Percentiles rank a stretch among this genome's conserved stretches.
These are phyloP conservation scores for Dendrobium officinale DNA, from an alignment of 106 monocot species.

Conservation along the genomic window DNA sequence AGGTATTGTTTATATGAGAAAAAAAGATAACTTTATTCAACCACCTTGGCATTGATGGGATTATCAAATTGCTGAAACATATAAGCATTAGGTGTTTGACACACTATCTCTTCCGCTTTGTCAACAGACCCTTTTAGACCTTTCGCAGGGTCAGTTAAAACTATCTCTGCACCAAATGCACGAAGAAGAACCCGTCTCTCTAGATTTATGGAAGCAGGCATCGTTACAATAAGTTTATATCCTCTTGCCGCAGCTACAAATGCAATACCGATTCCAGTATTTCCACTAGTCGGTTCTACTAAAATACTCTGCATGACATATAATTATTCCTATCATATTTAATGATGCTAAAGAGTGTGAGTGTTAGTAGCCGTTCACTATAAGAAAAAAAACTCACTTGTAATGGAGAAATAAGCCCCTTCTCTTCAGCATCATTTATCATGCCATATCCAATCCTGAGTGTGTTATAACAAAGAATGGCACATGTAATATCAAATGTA, in stretches of 20 bases:
- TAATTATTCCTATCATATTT: neutral
- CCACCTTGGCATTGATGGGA: constrained; percentile 74
- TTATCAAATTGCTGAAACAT: constrained; percentile 98
- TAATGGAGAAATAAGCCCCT: constrained; percentile 60
- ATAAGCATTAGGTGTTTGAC: constrained; percentile 61
- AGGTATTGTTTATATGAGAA: neutral
- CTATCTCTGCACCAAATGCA: constrained; percentile 83
- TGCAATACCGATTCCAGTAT: constrained; percentile 83
- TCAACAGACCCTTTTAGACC: constrained; percentile 83
- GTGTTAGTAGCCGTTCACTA: neutral
- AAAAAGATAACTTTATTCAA: neutral
- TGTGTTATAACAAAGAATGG: neutral
- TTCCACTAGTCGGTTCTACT: constrained; percentile 89
- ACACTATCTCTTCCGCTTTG: constrained; percentile 76
- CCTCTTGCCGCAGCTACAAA: constrained; percentile 89
- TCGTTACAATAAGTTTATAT: constrained; percentile 76
- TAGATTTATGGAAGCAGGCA: constrained; percentile 83
- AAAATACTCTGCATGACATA: constrained; percentile 49
- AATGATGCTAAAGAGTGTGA: neutral
- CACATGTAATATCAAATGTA: neutral
- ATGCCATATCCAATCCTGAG: constrained; percentile 88
- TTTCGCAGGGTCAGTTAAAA: constrained; percentile 76
- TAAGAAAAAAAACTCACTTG: constrained; percentile 34
- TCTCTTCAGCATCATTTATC: constrained; percentile 91
- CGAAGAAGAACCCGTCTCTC: constrained; percentile 78